Evolutionary conservation across 768 basidiomycete genomes (phyloP), one percentile per base, ranked within the genome.

Genomic region (Kwoniella dejecticola): DNA sequence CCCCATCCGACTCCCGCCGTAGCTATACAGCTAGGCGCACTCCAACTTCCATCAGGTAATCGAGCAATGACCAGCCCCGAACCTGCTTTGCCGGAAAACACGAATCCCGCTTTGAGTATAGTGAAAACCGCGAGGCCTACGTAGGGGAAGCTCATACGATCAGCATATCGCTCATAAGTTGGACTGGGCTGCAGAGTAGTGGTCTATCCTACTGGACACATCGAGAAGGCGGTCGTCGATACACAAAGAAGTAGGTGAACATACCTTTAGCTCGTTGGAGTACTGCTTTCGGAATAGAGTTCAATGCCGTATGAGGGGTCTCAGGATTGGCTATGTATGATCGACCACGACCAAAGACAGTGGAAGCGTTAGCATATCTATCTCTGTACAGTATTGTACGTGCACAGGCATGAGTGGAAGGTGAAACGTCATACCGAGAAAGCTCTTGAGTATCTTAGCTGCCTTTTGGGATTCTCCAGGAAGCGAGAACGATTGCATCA

Each of bases 401-500:
- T n/a, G n/a, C n/a, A n/a, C n/a, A n/a, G n/a, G n/a, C n/a, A n/a
- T n/a, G n/a, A n/a, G n/a, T n/a, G n/a, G n/a, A n/a, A n/a, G n/a
- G n/a, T n/a, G n/a, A n/a, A n/a, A n/a, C n/a, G n/a, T n/a, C 71
- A 48, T 36, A 77, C 71, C 93, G n/a, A 95, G 82, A 83, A 97
- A 97, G 66, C 86, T 87, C 64, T 86, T 87, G 29, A 97, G 81
- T 70, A 95, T 97, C 79, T 88, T 90, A 15, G 93, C 91, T 0
- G 93, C 91, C 76, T 96, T 96, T 62, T 92, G 89, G 41, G 91
- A 89, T 79, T 98, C 94, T 62, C 90, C 91, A 19, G 92, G 92
- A 23, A 97, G 83, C 40, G 85, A 87, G 81, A 97, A 97, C 3
- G 87, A 85, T 63, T 91, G 90, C 0, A 88, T 88, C 23, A 75